These are phyloP conservation scores for Taiozyma onychis DNA, from an alignment of 1,139 yeast species.

Conservation along the genomic window DNA sequence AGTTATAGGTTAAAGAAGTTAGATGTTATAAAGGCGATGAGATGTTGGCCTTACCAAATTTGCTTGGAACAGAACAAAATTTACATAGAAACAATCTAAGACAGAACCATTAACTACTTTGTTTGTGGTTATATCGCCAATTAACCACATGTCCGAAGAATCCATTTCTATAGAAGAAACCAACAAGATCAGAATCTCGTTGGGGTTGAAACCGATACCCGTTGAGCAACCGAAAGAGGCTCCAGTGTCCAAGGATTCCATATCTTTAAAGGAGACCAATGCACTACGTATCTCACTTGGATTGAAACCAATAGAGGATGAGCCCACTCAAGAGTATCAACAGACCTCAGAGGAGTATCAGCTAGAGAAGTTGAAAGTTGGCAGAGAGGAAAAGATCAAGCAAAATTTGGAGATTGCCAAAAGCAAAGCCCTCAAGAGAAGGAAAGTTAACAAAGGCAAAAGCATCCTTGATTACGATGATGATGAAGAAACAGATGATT, in stretches of 20 bases:
- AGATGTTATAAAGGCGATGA: neutral
- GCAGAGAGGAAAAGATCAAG: slow-evolving; percentile 16
- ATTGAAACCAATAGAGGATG: slow-evolving; percentile 29
- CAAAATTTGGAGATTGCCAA: slow-evolving; percentile 21
- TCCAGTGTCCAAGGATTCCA: slow-evolving; percentile 6
- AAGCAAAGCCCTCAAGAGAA: slow-evolving; percentile 19
- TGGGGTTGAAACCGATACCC: slow-evolving; percentile 45
- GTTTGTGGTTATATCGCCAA: too few species aligned
- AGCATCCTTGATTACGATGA: slow-evolving; percentile 22
- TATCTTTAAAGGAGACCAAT: slow-evolving; percentile 35
- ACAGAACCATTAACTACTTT: too few species aligned
- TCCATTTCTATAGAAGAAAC: slow-evolving; percentile 46
- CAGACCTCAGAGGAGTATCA: slow-evolving; percentile 17
- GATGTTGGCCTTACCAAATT: neutral
- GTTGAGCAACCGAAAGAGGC: neutral
- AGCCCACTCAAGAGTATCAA: slow-evolving; percentile 3
- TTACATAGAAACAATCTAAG: too few species aligned
- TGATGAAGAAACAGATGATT: slow-evolving; percentile 34
- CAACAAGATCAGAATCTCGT: slow-evolving; percentile 40
- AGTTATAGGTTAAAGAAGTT: neutral
- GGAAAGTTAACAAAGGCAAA: slow-evolving; percentile 21
- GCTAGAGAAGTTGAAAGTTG: slow-evolving; percentile 1
- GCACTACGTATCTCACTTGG: slow-evolving; percentile 32
- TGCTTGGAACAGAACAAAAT: too few species aligned
- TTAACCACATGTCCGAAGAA: slow-evolving; percentile 11